Base-by-base conservation (phyloP, 352 stramenopile species). In the Pythium pectinolyticum region DNA sequence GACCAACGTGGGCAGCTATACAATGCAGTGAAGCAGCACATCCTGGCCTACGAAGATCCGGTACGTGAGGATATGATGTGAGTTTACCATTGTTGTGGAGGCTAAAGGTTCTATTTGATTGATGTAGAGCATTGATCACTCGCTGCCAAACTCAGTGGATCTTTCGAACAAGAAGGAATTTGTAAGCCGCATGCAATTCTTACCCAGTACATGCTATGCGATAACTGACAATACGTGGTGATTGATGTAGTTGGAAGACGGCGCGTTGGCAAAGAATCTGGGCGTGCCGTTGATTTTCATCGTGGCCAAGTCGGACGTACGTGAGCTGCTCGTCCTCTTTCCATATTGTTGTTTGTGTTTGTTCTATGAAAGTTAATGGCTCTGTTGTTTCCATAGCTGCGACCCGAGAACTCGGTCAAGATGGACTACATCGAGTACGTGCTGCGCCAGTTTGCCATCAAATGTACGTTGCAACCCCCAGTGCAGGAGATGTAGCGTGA, bases 401-500 rank as follows among this genome's bases (percentile, higher is more conserved):
- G 82, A 28, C 77, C 77, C 8, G 86, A 94, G 50, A 91, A 90
- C 68, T 92, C 86, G 7, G 65, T 91, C 20, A 90, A 93, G 62
- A 89, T 92, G 77, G 86, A 94, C 64, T 94, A 88, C 65, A 82
- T 93, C 39, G 82, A 94, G 69, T 93, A 82, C 54, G 84, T 75
- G 6, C 70, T 94, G 32, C 86, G 86, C 37, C 82, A 91, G 45
- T 88, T 89, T 55, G 82, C 82, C 11, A 85, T 94, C 68, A 77
- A 77, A 66, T 91, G 85, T 92, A 78, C 60, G 82, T 75, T n/a
- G n/a, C n/a, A n/a, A n/a, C n/a, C n/a, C n/a, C n/a, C n/a, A n/a
- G n/a, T n/a, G n/a, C n/a, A n/a, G n/a, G n/a, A n/a, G n/a, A n/a
- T n/a, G n/a, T n/a, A n/a, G n/a, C n/a, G n/a, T n/a, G n/a, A n/a